phyloP scores from a whole-genome alignment of 1,284 basidiomycete genomes.

The Fomes fomentarius region DNA sequence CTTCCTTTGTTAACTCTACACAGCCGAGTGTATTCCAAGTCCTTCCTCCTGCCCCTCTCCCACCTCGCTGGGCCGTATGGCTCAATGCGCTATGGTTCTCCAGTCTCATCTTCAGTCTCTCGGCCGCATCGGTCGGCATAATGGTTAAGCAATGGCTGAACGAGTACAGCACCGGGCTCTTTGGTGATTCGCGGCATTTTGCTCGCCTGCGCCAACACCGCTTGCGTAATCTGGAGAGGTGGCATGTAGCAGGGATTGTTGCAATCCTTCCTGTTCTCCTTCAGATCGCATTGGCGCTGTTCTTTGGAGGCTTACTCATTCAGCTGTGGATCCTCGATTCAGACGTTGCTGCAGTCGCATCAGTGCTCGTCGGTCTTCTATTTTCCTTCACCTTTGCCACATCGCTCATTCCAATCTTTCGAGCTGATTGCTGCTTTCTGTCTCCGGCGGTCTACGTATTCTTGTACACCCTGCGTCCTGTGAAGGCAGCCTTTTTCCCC shows the following conservation, averaged over 20 bases:
- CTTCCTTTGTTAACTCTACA: constrained; percentile 11
- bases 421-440: neutral
- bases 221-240: constrained; percentile 30
- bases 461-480: too few species aligned
- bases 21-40: neutral
- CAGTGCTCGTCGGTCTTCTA: neutral
- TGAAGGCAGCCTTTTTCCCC: too few species aligned
- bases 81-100: constrained; percentile 14
- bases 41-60: neutral
- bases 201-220: constrained; percentile 27
- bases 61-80: constrained; percentile 5
- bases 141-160: constrained; percentile 13
- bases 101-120: constrained; percentile 22
- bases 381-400: constrained; percentile 17
- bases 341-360: neutral
- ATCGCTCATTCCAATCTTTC: constrained; percentile 24
- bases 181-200: neutral
- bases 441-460: neutral
- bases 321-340: neutral
- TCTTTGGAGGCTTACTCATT: constrained; percentile 30
- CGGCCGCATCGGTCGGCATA: constrained; percentile 19
- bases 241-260: constrained; percentile 33
- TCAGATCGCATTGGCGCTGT: constrained; percentile 33
- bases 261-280: constrained; percentile 33
- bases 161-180: constrained; percentile 10